These are phyloP conservation scores for Aurinia saxatilis DNA, from an alignment of 345 rosid genomes.

Conservation along the genomic window DNA sequence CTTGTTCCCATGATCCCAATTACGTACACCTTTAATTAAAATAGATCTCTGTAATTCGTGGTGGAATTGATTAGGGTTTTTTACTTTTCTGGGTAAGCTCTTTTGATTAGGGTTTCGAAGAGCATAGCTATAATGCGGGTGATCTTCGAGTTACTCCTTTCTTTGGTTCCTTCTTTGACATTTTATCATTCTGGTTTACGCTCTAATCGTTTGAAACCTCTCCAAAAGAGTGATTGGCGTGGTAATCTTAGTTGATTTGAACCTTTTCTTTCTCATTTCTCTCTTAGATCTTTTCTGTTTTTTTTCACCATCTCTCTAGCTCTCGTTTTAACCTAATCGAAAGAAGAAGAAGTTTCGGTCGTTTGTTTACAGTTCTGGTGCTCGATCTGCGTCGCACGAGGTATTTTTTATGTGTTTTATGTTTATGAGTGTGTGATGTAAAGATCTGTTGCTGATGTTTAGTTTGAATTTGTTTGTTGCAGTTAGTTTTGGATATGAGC, in stretches of 20 bases:
- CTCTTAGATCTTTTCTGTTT: background rate
- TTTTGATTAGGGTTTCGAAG: constrained; percentile 57
- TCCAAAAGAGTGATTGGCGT: constrained; percentile 87
- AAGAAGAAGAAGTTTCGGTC: background rate
- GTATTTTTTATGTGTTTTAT: background rate
- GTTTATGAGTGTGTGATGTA: background rate
- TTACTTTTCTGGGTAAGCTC: background rate
- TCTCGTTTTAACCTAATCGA: background rate
- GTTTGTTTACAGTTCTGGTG: too few relatives aligned
- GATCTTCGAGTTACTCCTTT: constrained; percentile 34
- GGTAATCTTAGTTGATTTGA: constrained; percentile 89
- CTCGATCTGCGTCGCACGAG: too few relatives aligned
- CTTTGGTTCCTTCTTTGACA: constrained; percentile 47
- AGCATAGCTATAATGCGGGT: constrained; percentile 71
- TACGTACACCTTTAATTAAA: too few relatives aligned
- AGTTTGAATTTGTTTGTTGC: background rate
- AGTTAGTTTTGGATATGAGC: constrained; percentile 39
- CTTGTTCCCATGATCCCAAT: constrained; percentile 5
- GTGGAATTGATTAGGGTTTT: constrained; percentile 15
- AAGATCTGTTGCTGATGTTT: background rate
- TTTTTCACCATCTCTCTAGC: background rate
- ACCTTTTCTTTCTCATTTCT: background rate
- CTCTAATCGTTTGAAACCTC: constrained; percentile 84
- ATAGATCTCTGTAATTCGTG: constrained; percentile 11
- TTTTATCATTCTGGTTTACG: constrained; percentile 48